Evolutionary conservation across 371 early-diverging fungal genomes (phyloP).

Genomic region (Mortierella sp.): DNA sequence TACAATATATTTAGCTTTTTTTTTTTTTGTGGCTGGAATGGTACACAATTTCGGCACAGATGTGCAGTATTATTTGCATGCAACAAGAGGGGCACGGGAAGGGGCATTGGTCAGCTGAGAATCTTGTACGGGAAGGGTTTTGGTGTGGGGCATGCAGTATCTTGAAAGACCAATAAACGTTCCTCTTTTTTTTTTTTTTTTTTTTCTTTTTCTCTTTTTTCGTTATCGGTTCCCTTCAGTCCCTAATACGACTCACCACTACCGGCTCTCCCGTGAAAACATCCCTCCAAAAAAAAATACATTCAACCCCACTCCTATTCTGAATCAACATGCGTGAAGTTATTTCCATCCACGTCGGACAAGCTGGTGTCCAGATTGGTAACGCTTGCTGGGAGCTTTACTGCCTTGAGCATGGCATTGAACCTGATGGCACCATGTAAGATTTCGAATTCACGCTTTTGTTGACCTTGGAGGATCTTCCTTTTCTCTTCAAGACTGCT

Average conservation of each 20-base stretch:
- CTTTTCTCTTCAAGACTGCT: not conserved
- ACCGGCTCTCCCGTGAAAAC: slow-evolving; percentile 23
- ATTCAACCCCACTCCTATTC: not conserved
- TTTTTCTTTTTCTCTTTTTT: slow-evolving; percentile 35
- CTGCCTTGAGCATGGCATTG: slow-evolving; percentile 96
- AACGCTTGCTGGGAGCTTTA: slow-evolving; percentile 99
- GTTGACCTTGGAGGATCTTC: not conserved
- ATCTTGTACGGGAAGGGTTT: too few relatives aligned
- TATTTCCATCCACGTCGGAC: slow-evolving; percentile 55
- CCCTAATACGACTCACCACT: slow-evolving; percentile 46
- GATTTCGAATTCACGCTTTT: slow-evolving; percentile 27
- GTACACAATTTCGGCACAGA: not conserved
- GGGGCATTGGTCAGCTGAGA: too few relatives aligned
- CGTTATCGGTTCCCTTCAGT: slow-evolving; percentile 44
- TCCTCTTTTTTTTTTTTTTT: slow-evolving; percentile 27
- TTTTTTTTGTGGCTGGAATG: too few relatives aligned
- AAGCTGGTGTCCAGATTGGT: slow-evolving; percentile 98
- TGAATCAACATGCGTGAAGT: slow-evolving; percentile 48
- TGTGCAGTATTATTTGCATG: not conserved
- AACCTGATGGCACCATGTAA: slow-evolving; percentile 84
- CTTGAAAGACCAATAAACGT: not conserved
- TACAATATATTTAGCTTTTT: too few relatives aligned
- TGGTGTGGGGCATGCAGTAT: not conserved
- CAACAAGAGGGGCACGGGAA: too few relatives aligned
- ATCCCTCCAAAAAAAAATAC: not conserved